Conservation (phyloP, 257 asterid species). For the Striga asiatica region DNA sequence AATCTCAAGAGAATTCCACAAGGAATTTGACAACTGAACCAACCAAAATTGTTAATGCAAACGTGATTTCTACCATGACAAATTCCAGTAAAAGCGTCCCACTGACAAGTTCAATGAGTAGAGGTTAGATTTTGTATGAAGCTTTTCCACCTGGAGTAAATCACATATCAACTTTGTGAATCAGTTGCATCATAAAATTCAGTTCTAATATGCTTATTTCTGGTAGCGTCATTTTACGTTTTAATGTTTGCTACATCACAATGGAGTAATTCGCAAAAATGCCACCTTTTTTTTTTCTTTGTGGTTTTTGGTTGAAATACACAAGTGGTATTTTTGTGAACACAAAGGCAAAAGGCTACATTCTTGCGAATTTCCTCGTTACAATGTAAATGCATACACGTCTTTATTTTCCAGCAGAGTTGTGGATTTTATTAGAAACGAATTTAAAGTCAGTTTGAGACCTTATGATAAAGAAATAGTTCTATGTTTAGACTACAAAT, state of each 20-base stretch:
- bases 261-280: too few species aligned
- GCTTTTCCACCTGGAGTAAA: background rate
- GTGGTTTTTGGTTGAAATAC: too few species aligned
- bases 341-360: too few species aligned
- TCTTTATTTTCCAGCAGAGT: too few species aligned
- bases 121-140: background rate
- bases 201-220: background rate
- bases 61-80: background rate
- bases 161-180: background rate
- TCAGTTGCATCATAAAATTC: background rate
- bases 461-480: background rate
- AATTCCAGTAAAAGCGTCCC: background rate
- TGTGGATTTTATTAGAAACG: background rate
- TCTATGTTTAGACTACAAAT: background rate
- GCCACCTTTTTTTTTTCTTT: too few species aligned
- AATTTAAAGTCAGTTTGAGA: background rate
- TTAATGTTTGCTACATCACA: too few species aligned
- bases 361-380: too few species aligned
- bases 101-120: background rate
- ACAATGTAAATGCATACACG: too few species aligned
- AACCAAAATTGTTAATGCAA: background rate
- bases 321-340: too few species aligned
- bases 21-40: background rate
- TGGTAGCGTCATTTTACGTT: too few species aligned
- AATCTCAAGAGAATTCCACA: background rate